These are phyloP conservation scores for Escovopsis weberi DNA, from an alignment of 2,329 filamentous ascomycete genomes.

Conservation along the genomic window DNA sequence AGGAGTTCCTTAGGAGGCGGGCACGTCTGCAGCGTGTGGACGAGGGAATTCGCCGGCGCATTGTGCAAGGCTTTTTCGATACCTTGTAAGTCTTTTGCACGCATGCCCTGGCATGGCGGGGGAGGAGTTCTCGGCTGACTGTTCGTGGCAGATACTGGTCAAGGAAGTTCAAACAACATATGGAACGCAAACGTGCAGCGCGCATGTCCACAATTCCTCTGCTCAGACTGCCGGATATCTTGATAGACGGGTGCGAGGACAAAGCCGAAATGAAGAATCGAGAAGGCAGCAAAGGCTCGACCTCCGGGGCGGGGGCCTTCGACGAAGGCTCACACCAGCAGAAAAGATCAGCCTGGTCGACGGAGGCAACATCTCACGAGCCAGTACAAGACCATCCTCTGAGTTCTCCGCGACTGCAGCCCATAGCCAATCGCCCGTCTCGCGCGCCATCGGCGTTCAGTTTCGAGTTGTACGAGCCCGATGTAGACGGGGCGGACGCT, in stretches of 20 bases:
- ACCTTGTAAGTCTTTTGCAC: conserved; percentile 47
- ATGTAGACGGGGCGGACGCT: conserved; percentile 12
- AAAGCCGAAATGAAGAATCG: conserved; percentile 6
- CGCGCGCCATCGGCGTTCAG: conserved; percentile 41
- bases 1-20: conserved; percentile 85
- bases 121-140: conserved; percentile 19
- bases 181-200: conserved; percentile 56
- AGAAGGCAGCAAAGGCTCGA: background rate
- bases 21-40: conserved; percentile 86
- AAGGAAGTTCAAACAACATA: conserved; percentile 61
- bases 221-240: conserved; percentile 77
- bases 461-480: conserved; percentile 39
- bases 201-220: conserved; percentile 68
- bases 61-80: conserved; percentile 91
- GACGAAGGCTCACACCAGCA: conserved; percentile 4
- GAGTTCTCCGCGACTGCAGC: conserved; percentile 36
- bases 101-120: background rate
- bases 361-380: conserved; percentile 26
- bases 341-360: conserved; percentile 14
- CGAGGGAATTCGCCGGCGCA: conserved; percentile 79
- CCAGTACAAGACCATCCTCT: conserved; percentile 31
- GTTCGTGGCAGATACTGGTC: conserved; percentile 46
- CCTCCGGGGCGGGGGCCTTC: background rate
- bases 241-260: conserved; percentile 59
- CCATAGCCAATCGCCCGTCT: conserved; percentile 23